Evolutionary conservation across 2,329 filamentous ascomycete species (phyloP), one percentile per base, ranked within the genome.

Genomic region (Xylariaceae sp.): DNA sequence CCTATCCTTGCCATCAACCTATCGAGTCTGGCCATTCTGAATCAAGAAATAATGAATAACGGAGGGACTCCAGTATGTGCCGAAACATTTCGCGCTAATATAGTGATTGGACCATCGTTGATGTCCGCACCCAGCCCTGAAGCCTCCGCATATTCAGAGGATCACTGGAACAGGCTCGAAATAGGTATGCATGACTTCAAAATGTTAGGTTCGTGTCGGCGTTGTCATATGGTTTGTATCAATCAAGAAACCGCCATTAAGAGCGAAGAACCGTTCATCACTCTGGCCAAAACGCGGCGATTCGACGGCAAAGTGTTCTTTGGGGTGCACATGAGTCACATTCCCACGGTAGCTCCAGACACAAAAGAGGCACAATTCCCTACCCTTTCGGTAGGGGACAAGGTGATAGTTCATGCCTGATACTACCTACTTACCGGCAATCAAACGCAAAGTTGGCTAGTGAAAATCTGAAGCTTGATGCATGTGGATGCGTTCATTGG

Each of bases 191-290:
- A 85, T 54, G 70, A 72, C 9, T 88, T 89, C 63, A 77, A 87
- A 57, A 82, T 95, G 64, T 73, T 97, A 4, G 92, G 92, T 0
- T 82, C 88, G 2, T 99, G 94, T 65, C 82, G 90, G 56, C 78
- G 94, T 55, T 99, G 94, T 63, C 91, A 96, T 69, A 97, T 99
- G 92, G 87, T 99, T 9, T 96, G 92, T 67, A 83, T 97, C 43
- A 86, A 99, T 65, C 94, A 96, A 69, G 76, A 84, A 44, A 96
- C 87, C 12, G 91, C 85, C 0, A 78, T 84, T 58, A 88, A 84
- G 68, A 83, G 85, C 59, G 84, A 90, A 58, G 94, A 97, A 69
- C 94, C 94, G 0, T 95, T 94, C 66, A 81, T 88, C 3, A 96
- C 91, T 0, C 73, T 99, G 54, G 86, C 88, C 1, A 96, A 95